Conservation (phyloP, 1,139 yeast species). For the Candida buenavistaensis region DNA sequence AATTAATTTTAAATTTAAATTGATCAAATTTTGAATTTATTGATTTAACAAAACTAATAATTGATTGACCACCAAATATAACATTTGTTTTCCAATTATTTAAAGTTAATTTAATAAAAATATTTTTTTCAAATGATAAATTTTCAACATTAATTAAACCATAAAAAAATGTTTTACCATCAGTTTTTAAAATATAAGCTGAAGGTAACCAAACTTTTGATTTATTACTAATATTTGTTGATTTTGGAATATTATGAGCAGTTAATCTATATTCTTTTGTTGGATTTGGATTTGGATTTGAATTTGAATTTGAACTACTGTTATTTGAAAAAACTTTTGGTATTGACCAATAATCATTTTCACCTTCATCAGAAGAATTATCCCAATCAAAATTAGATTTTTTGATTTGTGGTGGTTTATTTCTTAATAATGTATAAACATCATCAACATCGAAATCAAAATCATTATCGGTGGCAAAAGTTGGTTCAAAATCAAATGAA, state of each 20-base stretch:
- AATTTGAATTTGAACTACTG: not conserved
- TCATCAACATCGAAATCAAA: conserved; percentile 17
- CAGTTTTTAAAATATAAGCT: conserved; percentile 15
- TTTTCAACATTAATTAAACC: conserved; percentile 40
- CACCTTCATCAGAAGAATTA: conserved; percentile 15
- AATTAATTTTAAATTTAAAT: conserved; percentile 37
- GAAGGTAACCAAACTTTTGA: conserved; percentile 13
- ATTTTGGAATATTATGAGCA: conserved; percentile 15
- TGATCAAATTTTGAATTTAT: conserved; percentile 33
- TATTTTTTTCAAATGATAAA: conserved; percentile 38
- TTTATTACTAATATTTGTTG: conserved; percentile 7
- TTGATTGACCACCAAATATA: conserved; percentile 24
- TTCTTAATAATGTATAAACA: conserved; percentile 16
- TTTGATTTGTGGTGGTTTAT: conserved; percentile 7
- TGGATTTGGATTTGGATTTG: not conserved
- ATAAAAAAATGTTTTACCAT: conserved; percentile 13
- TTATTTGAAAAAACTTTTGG: conserved; percentile 7
- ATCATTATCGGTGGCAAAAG: conserved; percentile 15
- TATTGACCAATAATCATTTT: conserved; percentile 15
- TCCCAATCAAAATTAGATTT: conserved; percentile 18
- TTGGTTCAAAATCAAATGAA: conserved; percentile 6
- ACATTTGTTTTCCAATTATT: conserved; percentile 39
- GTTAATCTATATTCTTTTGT: conserved; percentile 14
- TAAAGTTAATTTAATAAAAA: conserved; percentile 37
- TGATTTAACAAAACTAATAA: conserved; percentile 26